Evolutionary conservation across 768 basidiomycete species (phyloP), one percentile per base, ranked within the genome.

Genomic region (Russula dissimulans): DNA sequence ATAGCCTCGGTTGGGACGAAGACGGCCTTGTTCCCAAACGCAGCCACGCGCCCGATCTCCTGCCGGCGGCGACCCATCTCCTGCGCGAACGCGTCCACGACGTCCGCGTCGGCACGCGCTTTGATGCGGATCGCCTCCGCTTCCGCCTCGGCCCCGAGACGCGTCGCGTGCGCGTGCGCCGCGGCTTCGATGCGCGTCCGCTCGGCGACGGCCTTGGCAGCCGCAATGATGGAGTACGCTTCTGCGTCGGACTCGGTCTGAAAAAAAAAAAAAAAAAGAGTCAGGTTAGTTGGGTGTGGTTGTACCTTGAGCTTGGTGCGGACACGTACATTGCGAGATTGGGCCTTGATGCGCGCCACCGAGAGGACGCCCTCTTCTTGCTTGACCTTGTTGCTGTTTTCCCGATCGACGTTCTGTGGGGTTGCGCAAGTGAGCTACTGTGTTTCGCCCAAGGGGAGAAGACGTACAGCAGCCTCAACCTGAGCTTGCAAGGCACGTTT

Each of bases 321-420:
- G 34, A 17, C 0, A 70, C 75, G 49, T 63, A 80, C 79, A 57
- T 78, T 79, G 46, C 77, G 80, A 5, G 81, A 63, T 69, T 87
- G 78, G 1, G 86, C 87, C 67, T 84, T 87, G 74, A 91, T 89
- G 46, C 80, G 81, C 17, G 89, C 84, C 11, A 91, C 90, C 10
- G 84, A 75, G 51, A 91, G 78, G 15, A 85, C 78, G 65, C 89
- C 90, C 71, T 92, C 83, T 70, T 91, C 87, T 66, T 88, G 85
- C 72, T 91, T 91, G 67, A 91, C 85, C 70, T 86, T 86, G 73
- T 91, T 92, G 73, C 85, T 86, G 68, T 92, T 92, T 72, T 91
- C 90, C 57, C 89, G 75, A 71, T 91, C 88, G 54, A 91, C 89
- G 62, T 91, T 91, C 86, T 87, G 64, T 39, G 12, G 56, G 1